A percentile compares a stretch with the other conserved stretches of the same genome.
phyloP scores from a whole-genome alignment of 192 early-diverging fungal species.

The Paraglomus occultum region DNA sequence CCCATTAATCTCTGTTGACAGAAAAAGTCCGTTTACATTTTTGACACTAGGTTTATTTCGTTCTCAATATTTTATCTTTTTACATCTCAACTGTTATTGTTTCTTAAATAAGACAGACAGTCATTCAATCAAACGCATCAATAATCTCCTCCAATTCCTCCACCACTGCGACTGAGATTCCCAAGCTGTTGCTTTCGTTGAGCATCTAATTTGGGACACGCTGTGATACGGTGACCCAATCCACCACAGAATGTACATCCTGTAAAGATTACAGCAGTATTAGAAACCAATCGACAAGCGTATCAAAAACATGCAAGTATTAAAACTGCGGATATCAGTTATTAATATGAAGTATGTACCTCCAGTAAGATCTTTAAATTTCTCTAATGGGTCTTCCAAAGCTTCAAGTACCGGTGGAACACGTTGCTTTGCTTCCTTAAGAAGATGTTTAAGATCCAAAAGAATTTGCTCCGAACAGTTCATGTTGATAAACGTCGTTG shows the following conservation, averaged over 20 bases:
- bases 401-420: slow-evolving; percentile 85
- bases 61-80: too few species aligned
- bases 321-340: not conserved
- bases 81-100: too few species aligned
- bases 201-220: slow-evolving; percentile 77
- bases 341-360: slow-evolving; percentile 36
- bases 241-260: slow-evolving; percentile 97
- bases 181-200: slow-evolving; percentile 28
- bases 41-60: too few species aligned
- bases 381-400: slow-evolving; percentile 86
- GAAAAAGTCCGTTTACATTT: too few species aligned
- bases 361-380: slow-evolving; percentile 73
- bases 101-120: too few species aligned
- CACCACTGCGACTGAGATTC: slow-evolving; percentile 26
- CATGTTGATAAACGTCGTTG: slow-evolving; percentile 96
- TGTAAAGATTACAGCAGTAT: slow-evolving; percentile 34
- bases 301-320: slow-evolving; percentile 18
- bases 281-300: slow-evolving; percentile 10
- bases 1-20: too few species aligned
- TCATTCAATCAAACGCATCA: not conserved
- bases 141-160: slow-evolving; percentile 25
- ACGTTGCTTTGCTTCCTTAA: slow-evolving; percentile 88
- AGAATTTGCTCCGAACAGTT: slow-evolving; percentile 91
- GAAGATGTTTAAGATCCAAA: slow-evolving; percentile 90
- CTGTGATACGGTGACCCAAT: slow-evolving; percentile 85